Evolutionary conservation across 176 grass and related monocot species (phyloP).

Genomic region (Oryza meridionalis): DNA sequence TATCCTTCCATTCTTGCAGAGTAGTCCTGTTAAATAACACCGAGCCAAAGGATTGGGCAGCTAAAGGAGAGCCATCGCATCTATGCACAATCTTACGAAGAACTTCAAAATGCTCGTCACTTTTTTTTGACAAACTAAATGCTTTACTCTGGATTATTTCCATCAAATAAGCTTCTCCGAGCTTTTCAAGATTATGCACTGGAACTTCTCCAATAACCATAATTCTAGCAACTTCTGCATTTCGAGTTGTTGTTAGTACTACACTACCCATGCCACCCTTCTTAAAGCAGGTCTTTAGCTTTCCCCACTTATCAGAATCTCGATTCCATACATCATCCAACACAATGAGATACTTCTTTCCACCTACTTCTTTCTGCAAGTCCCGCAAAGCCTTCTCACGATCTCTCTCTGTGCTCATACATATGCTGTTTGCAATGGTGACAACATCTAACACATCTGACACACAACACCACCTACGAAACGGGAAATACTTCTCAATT

Average conservation of each 20-base stretch:
- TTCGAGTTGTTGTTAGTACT: conserved; percentile 42
- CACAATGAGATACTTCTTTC: conserved; percentile 40
- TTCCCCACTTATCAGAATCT: conserved; percentile 20
- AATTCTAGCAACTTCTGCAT: not conserved
- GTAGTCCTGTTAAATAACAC: conserved; percentile 17
- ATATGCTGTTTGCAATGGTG: conserved; percentile 23
- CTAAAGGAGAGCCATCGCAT: conserved; percentile 36
- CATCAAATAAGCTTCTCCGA: not conserved
- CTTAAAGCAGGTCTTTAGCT: conserved; percentile 24
- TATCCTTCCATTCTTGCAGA: not conserved
- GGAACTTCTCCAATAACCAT: not conserved
- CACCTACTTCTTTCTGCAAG: not conserved
- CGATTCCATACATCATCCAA: conserved; percentile 58
- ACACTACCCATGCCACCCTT: conserved; percentile 1
- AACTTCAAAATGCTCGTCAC: not conserved
- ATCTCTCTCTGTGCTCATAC: not conserved
- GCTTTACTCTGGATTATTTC: conserved; percentile 37
- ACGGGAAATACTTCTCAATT: conserved; percentile 20
- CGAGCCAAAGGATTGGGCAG: conserved; percentile 1
- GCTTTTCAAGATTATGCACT: not conserved
- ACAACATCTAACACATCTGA: conserved; percentile 31
- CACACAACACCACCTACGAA: conserved; percentile 44
- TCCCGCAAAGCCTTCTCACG: not conserved
- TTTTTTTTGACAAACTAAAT: not conserved
- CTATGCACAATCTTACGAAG: not conserved